Evolutionary conservation across 2,329 filamentous ascomycete genomes (phyloP).

Genomic region (Penicillium concentricum): DNA sequence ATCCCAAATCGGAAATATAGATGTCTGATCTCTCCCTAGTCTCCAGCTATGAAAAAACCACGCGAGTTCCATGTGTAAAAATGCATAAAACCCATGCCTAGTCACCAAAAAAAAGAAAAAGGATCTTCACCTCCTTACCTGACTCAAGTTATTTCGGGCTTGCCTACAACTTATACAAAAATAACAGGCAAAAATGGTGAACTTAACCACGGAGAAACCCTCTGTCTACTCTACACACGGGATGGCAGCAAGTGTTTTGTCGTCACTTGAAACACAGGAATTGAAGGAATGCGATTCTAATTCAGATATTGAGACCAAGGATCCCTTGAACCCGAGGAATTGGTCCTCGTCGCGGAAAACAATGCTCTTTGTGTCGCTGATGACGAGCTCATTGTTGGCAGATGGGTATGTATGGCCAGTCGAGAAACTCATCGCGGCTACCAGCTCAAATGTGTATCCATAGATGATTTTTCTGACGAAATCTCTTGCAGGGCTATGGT

Average conservation of each 20-base stretch:
- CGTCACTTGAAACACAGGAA: conserved; percentile 5
- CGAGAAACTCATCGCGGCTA: background rate
- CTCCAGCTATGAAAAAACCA: conserved; percentile 11
- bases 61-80: conserved; percentile 14
- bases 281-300: conserved; percentile 1
- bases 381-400: conserved; percentile 37
- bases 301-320: conserved; percentile 6
- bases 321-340: conserved; percentile 27
- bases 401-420: conserved; percentile 31
- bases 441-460: background rate
- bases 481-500: conserved; percentile 34
- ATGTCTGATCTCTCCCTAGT: background rate
- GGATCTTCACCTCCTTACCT: conserved; percentile 4
- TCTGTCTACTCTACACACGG: conserved; percentile 4
- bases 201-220: conserved; percentile 15
- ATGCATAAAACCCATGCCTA: conserved; percentile 19
- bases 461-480: background rate
- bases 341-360: conserved; percentile 32
- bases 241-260: conserved; percentile 11
- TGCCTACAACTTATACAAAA: background rate
- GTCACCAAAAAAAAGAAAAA: background rate
- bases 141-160: background rate
- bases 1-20: background rate
- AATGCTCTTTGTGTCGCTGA: conserved; percentile 34
- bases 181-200: background rate